These are phyloP conservation scores for Sordariomycetes sp. DNA, from an alignment of 2,329 filamentous ascomycete species.

Conservation along the genomic window DNA sequence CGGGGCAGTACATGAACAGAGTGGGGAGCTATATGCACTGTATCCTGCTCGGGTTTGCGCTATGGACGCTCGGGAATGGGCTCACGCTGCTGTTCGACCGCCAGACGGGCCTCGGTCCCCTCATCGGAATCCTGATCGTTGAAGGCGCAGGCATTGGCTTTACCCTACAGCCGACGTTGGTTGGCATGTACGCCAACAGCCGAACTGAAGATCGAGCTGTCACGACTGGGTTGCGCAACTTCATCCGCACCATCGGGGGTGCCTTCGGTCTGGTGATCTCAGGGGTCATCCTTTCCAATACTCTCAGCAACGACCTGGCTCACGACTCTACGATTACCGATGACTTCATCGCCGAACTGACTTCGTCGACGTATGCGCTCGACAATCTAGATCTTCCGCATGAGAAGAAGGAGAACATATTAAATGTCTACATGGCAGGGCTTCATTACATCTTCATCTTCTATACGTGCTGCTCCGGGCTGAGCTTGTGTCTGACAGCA, in stretches of 20 bases:
- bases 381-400: constrained; percentile 9
- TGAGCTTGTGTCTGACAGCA: constrained; percentile 8
- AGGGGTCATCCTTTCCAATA: constrained; percentile 13
- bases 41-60: constrained; percentile 19
- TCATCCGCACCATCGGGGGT: constrained; percentile 25
- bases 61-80: constrained; percentile 25
- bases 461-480: constrained; percentile 10
- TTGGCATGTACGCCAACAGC: constrained; percentile 26
- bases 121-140: constrained; percentile 21
- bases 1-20: constrained; percentile 20
- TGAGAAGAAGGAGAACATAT: constrained; percentile 9
- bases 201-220: constrained; percentile 25
- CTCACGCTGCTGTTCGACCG: constrained; percentile 15
- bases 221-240: constrained; percentile 26
- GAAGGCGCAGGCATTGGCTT: constrained; percentile 23
- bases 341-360: constrained; percentile 12
- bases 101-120: constrained; percentile 13
- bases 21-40: constrained; percentile 17
- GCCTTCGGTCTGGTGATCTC: constrained; percentile 7
- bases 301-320: not conserved
- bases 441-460: constrained; percentile 17
- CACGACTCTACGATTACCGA: constrained; percentile 7
- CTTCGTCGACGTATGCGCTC: constrained; percentile 13
- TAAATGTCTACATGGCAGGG: constrained; percentile 18
- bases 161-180: constrained; percentile 25